Base-by-base conservation (phyloP, 108 stramenopile genomes). In the Epithemia pelagica region DNA sequence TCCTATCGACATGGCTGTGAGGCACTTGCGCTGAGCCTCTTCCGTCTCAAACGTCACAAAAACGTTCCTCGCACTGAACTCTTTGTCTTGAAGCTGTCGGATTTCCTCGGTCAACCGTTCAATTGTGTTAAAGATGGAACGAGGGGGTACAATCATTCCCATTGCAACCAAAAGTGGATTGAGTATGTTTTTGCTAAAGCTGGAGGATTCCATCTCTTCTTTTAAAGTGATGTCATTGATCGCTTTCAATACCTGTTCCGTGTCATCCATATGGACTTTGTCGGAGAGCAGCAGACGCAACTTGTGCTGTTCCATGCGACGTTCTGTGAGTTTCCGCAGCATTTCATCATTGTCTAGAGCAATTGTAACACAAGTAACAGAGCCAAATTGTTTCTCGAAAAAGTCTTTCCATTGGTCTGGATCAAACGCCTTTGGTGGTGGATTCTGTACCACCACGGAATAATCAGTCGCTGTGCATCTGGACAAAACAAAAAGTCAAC, bases 21-120 rank as follows among this genome's bases (percentile, higher is more conserved):
- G 65, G 2, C 83, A 84, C 10, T 69, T 74, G 10, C 92, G 51
- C 72, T 94, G 92, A 3, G 83, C 86, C 20, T 74, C 76, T 66
- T 94, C 92, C 1, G 85, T 87, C 71, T 90, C 89, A 70, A 94
- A 94, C 1, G 87, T 94, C 20, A 89, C 83, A 62, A 75, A 90
- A 7, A 93, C 91, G 15, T 75, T 64, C 1, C 76, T 56, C 0
- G 66, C 86, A 22, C 74, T 31, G 57, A 84, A 92, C 32, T 85
- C 65, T 31, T 80, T 65, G 59, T 78, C 32, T 30, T 79, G 76
- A 30, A 89, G 68, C 67, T 73, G 73, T 23, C 83, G 78, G 59
- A 88, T 80, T 57, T 83, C 65, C n/a, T 83, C 72, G 1, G 67
- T 81, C 23, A 76, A 59, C 3, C 33, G 28, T 32, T 71, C 52